Evolutionary conservation across 1,284 basidiomycete species (phyloP).

Genomic region (Ceratorhiza oryzae-sativae): DNA sequence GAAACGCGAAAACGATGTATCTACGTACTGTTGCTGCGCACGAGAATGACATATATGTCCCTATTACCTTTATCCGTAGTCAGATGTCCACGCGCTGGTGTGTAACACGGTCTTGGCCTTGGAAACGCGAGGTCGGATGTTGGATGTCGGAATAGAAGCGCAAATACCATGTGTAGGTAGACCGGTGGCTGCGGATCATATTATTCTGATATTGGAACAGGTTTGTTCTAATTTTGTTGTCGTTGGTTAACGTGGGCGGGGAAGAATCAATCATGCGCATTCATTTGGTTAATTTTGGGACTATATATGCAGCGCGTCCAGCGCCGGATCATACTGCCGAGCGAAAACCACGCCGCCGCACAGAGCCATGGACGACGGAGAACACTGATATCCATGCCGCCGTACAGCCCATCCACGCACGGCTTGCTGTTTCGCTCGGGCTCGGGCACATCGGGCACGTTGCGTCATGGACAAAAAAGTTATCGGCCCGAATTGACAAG

Average conservation of each 20-base stretch:
- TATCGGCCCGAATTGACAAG: background rate
- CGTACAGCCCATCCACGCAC: background rate
- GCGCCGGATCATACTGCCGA: too few species aligned
- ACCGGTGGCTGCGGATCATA: background rate
- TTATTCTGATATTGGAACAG: background rate
- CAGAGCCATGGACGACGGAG: background rate
- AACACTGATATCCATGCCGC: background rate
- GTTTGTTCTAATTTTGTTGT: background rate
- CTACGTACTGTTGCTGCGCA: background rate
- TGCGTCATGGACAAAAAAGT: background rate
- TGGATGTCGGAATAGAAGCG: background rate
- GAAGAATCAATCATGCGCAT: background rate
- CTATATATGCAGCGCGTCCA: background rate
- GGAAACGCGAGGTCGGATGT: background rate
- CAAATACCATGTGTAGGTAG: background rate
- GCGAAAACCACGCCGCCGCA: background rate
- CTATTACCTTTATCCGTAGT: background rate
- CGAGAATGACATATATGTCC: background rate
- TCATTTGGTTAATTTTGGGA: background rate
- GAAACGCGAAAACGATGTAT: constrained; percentile 4
- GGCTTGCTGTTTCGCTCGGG: background rate
- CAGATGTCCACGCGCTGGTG: background rate
- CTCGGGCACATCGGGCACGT: background rate
- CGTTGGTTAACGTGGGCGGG: background rate
- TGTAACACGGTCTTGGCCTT: background rate